A percentile compares a stretch with the other conserved stretches of the same genome.
These are phyloP conservation scores for Zygotorulaspora chibaensis DNA, from an alignment of 805 yeast genomes.

Conservation along the genomic window DNA sequence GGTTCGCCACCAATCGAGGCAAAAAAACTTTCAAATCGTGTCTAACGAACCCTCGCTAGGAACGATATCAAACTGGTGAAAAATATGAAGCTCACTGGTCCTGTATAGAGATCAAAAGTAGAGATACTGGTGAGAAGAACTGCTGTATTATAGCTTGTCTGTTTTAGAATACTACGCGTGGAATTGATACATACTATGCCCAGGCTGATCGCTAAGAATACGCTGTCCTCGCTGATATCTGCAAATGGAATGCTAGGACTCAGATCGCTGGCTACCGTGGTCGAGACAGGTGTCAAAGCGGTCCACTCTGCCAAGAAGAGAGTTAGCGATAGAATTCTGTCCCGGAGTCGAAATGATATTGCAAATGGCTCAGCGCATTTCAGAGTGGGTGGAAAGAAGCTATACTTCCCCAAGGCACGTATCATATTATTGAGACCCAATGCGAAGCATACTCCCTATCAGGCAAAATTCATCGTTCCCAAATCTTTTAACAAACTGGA, in stretches of 20 bases:
- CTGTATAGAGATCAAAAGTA: background rate
- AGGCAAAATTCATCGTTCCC: slow-evolving; percentile 94
- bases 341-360: slow-evolving; percentile 46
- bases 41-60: background rate
- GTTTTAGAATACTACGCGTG: too few relatives aligned
- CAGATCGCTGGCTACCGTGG: slow-evolving; percentile 33
- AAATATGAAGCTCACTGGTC: background rate
- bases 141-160: too few relatives aligned
- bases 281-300: slow-evolving; percentile 1
- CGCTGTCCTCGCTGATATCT: background rate
- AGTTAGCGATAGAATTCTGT: slow-evolving; percentile 29
- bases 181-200: background rate
- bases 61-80: background rate
- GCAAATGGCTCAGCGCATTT: slow-evolving; percentile 72
- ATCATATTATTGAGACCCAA: slow-evolving; percentile 79
- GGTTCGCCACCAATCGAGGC: slow-evolving; percentile 13
- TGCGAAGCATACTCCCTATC: slow-evolving; percentile 96
- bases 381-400: slow-evolving; percentile 67
- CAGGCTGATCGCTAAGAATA: slow-evolving; percentile 1
- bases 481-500: slow-evolving; percentile 90
- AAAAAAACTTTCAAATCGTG: slow-evolving; percentile 12
- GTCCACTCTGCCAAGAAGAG: background rate
- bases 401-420: slow-evolving; percentile 83
- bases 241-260: background rate
- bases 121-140: background rate